Evolutionary conservation across 495 filamentous ascomycete genomes (phyloP).

Genomic region (Jackrogersella minutella): DNA sequence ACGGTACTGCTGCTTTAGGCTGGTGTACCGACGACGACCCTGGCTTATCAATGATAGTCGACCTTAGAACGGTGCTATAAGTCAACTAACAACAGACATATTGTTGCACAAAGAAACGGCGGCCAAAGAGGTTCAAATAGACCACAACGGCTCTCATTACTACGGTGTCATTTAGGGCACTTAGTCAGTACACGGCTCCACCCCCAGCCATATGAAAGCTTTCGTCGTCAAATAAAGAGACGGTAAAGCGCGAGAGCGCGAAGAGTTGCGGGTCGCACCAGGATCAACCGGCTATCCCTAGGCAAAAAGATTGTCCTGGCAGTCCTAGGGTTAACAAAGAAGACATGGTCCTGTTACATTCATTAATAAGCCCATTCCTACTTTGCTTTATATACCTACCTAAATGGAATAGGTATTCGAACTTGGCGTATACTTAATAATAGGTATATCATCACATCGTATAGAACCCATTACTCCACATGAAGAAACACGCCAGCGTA

Average conservation of each 20-base stretch:
- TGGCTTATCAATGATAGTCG: neutral
- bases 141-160: neutral
- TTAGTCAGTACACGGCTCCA: conserved; percentile 20
- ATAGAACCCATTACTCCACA: neutral
- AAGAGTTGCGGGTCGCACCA: conserved; percentile 2
- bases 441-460: neutral
- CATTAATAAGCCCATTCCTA: neutral
- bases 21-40: neutral
- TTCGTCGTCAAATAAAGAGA: conserved; percentile 4
- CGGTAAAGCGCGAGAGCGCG: conserved; percentile 17
- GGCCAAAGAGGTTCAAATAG: neutral
- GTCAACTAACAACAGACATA: neutral
- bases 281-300: too few relatives aligned
- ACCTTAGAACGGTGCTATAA: neutral
- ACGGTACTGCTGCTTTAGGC: neutral
- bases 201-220: neutral
- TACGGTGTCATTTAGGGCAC: neutral
- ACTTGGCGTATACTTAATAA: too few relatives aligned
- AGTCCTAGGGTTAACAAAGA: neutral
- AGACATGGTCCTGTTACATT: neutral
- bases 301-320: conserved; percentile 27
- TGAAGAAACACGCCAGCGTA: neutral
- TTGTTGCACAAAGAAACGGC: conserved; percentile 5
- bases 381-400: too few relatives aligned
- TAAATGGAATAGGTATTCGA: too few relatives aligned